phyloP scores from a whole-genome alignment of 2,329 filamentous ascomycete species.

The Lasiodiplodia theobromae region DNA sequence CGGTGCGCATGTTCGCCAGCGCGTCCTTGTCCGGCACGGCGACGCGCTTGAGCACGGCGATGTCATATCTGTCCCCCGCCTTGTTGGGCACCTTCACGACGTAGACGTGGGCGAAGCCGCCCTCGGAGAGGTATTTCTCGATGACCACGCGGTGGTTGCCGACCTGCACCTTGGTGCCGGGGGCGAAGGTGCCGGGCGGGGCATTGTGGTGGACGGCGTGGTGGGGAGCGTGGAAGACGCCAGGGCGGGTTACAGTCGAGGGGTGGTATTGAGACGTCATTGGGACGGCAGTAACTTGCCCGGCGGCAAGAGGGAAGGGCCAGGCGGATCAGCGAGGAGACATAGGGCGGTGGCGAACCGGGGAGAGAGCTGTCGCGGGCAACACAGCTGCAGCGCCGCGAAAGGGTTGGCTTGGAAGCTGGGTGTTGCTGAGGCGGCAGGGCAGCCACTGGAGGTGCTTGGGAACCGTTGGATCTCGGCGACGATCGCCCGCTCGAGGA shows the following conservation, averaged over 20 bases:
- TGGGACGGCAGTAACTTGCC: constrained; percentile 23
- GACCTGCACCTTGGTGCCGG: constrained; percentile 96
- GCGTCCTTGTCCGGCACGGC: constrained; percentile 96
- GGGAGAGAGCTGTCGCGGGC: constrained; percentile 18
- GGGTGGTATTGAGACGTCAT: constrained; percentile 51
- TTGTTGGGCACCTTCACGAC: constrained; percentile 81
- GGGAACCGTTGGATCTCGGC: constrained; percentile 24
- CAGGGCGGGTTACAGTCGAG: constrained; percentile 42
- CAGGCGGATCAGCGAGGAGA: constrained; percentile 28
- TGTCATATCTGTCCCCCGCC: constrained; percentile 77
- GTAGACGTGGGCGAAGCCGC: constrained; percentile 98
- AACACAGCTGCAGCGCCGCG: constrained; percentile 11
- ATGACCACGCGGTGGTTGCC: constrained; percentile 92
- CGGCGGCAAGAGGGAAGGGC: constrained; percentile 26
- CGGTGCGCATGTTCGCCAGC: constrained; percentile 93
- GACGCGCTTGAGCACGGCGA: constrained; percentile 90
- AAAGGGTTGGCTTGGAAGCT: constrained; percentile 21
- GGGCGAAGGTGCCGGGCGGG: constrained; percentile 78
- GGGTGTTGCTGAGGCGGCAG: constrained; percentile 27
- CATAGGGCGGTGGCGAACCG: constrained; percentile 20
- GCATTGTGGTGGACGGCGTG: constrained; percentile 43
- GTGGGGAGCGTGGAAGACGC: constrained; percentile 43
- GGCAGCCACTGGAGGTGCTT: constrained; percentile 10
- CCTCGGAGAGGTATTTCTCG: constrained; percentile 96
- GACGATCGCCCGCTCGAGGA: constrained; percentile 27